These are phyloP conservation scores for Fusarium pseudoanthophilum DNA, from an alignment of 2,329 filamentous ascomycete genomes.

Conservation along the genomic window DNA sequence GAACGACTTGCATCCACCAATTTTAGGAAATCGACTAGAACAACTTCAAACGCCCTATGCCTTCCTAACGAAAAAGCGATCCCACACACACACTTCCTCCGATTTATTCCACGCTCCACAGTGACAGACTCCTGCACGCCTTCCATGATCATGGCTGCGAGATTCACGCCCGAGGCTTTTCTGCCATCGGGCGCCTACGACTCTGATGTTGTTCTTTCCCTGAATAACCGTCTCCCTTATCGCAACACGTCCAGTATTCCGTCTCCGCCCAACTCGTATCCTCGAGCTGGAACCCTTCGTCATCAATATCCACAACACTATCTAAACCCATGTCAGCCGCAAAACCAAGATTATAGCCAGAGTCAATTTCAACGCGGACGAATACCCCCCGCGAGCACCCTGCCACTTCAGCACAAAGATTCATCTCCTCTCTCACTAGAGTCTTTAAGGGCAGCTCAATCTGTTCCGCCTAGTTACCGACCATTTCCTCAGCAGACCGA, in stretches of 20 bases:
- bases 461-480: constrained; percentile 23
- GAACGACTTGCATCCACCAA: constrained; percentile 1
- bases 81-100: constrained; percentile 21
- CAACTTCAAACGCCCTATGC: constrained; percentile 27
- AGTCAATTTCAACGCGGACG: constrained; percentile 31
- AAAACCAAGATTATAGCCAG: constrained; percentile 32
- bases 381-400: constrained; percentile 41
- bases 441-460: constrained; percentile 40
- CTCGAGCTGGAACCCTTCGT: constrained; percentile 34
- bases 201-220: constrained; percentile 30
- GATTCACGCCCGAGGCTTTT: constrained; percentile 43
- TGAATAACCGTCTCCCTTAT: constrained; percentile 33
- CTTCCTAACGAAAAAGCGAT: constrained; percentile 35
- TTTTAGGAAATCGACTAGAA: constrained; percentile 22
- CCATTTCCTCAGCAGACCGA: constrained; percentile 31
- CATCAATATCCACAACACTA: constrained; percentile 41
- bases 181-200: constrained; percentile 45
- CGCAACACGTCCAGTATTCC: constrained; percentile 25
- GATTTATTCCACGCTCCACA: constrained; percentile 31
- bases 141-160: constrained; percentile 41
- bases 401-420: constrained; percentile 30
- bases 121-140: constrained; percentile 16
- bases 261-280: constrained; percentile 35
- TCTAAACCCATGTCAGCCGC: constrained; percentile 28
- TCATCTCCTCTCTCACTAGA: constrained; percentile 40